A percentile compares a stretch with the other conserved stretches of the same genome.
These are phyloP conservation scores for Xanthoconium purpureum DNA, from an alignment of 768 basidiomycete species.

Conservation along the genomic window DNA sequence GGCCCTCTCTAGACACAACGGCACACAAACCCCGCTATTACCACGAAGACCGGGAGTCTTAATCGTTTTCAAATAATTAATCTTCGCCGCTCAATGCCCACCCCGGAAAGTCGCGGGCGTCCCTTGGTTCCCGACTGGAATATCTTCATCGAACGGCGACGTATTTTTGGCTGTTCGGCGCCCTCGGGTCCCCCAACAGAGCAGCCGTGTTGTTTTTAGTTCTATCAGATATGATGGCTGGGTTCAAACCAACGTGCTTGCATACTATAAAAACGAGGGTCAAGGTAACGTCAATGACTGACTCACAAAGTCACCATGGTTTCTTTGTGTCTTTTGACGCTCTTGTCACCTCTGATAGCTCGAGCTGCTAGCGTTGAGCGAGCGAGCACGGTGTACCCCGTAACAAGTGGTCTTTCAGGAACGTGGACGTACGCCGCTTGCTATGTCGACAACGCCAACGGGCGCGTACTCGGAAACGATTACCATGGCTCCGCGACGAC, in stretches of 20 bases:
- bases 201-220: neutral
- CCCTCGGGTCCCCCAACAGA: neutral
- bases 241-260: neutral
- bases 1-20: neutral
- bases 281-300: neutral
- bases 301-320: neutral
- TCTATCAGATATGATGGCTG: neutral
- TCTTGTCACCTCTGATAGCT: neutral
- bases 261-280: neutral
- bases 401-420: slow-evolving; percentile 49
- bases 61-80: neutral
- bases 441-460: slow-evolving; percentile 69
- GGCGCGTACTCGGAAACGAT: slow-evolving; percentile 54
- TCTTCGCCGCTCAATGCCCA: slow-evolving; percentile 28
- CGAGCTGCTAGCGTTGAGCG: neutral
- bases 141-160: neutral
- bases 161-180: neutral
- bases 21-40: slow-evolving; percentile 5
- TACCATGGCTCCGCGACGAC: slow-evolving; percentile 44
- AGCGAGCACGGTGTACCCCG: slow-evolving; percentile 29
- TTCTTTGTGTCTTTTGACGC: neutral
- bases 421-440: slow-evolving; percentile 63
- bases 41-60: neutral
- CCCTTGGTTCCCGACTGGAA: neutral
- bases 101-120: too few relatives aligned